Base-by-base conservation (phyloP, 768 basidiomycete species). In the Kockovaella imperatae region DNA sequence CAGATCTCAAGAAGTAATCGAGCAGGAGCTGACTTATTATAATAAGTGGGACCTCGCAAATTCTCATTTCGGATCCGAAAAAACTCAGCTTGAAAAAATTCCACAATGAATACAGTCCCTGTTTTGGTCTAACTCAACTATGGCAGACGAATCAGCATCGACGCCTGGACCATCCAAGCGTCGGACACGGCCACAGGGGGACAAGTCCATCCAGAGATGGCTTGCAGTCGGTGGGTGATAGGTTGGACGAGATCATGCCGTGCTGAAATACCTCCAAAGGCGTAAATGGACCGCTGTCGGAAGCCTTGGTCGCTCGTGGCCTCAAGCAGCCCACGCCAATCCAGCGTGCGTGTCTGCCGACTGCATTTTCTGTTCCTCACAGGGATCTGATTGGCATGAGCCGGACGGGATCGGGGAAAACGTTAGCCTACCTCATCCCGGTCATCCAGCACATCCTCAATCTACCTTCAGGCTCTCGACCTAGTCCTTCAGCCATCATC, bases 311-410 rank as follows among this genome's bases (percentile, higher is more conserved):
- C 2, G 76, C 91, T n/a, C 84, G 93, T 63, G 93, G 93, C 15
- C 96, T 87, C 72, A 83, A 87, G 29, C 84, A 83, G 35, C 95
- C 95, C 13, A 99, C 95, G 0, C 95, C 95, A 0, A 97, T 99
- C 42, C 95, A 99, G 70, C 81, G 93, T 5, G 77, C 85, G 20
- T 75, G 89, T 2, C 86, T 99, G 36, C 95, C 95, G 5, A 76
- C 82, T 17, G 79, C 95, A 34, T 79, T 97, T 31, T 72, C 83
- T 11, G 80, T 78, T 34, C 89, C 91, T 32, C 88, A 90, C 7
- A 77, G 86, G 44, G 91, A 95, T 72, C 80, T 99, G 13, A 88
- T 97, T 13, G 93, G 88, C 34, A 99, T 97, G 95, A 93, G 95
- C 30, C 80, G 95, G 30, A 99, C 95, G 3, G 95, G 95, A 34